phyloP scores from a whole-genome alignment of 768 basidiomycete species.

The Phylloporus sp. region DNA sequence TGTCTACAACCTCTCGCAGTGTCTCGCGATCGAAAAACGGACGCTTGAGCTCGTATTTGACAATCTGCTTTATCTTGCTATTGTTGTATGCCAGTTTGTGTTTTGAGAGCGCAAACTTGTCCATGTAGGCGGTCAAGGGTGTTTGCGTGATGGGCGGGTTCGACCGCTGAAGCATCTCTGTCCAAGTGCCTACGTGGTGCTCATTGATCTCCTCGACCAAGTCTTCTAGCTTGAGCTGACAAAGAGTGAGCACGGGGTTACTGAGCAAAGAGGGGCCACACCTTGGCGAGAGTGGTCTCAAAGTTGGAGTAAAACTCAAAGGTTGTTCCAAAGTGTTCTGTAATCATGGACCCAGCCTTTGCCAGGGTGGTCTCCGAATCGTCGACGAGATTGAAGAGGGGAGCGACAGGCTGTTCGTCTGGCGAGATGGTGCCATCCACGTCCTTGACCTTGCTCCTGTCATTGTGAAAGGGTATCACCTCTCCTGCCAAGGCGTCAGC shows the following conservation, averaged over 20 bases:
- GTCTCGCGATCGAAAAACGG: conserved; percentile 61
- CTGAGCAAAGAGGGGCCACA: conserved; percentile 20
- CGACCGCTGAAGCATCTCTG: conserved; percentile 70
- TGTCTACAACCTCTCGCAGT: conserved; percentile 68
- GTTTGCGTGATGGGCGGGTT: conserved; percentile 69
- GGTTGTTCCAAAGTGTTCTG: conserved; percentile 71
- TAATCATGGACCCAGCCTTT: conserved; percentile 61
- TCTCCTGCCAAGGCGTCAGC: conserved; percentile 54
- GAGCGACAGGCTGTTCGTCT: conserved; percentile 58
- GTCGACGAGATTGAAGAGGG: conserved; percentile 84
- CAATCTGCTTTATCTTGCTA: conserved; percentile 66
- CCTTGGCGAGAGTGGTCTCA: conserved; percentile 66
- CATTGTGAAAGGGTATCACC: conserved; percentile 43
- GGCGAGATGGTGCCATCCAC: conserved; percentile 59
- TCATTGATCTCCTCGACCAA: conserved; percentile 82
- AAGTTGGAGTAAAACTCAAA: conserved; percentile 78
- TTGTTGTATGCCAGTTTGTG: conserved; percentile 67
- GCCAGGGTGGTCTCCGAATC: conserved; percentile 68
- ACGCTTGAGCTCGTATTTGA: conserved; percentile 62
- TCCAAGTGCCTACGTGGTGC: conserved; percentile 78
- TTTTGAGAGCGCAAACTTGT: conserved; percentile 66
- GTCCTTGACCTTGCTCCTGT: conserved; percentile 62
- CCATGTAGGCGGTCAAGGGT: conserved; percentile 76
- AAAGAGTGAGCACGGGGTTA: neutral
- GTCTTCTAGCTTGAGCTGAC: conserved; percentile 62